Base-by-base conservation (phyloP, 73 alveolate species). In the Breviolum minutum region DNA sequence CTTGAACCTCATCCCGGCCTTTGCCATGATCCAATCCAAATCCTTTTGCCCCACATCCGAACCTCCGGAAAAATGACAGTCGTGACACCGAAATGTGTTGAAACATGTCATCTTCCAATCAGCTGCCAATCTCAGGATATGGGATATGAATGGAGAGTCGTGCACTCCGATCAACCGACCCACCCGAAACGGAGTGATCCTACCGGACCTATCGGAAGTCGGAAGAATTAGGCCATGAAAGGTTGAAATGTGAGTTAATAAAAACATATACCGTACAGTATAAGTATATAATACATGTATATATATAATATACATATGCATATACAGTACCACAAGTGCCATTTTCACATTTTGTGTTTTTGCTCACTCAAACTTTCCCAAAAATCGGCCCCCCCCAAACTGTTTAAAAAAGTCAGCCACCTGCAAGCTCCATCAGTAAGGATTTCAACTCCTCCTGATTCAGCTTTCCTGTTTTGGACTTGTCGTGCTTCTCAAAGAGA, bases 401-500 rank as follows among this genome's bases (percentile, higher is more conserved):
- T 40, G 54, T 40, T 40, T 40, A 3, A n/a, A n/a, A n/a, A n/a
- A n/a, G 54, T 40, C 54, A 40, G 63, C 88, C 64, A 82, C 90
- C 90, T 60, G 93, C 74, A 20, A 84, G 93, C 11, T 84, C 93
- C 61, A 60, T 20, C 74, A 84, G 93, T 61, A 84, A 5, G 54
- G 76, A 54, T 14, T n/a, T 8, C 60, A 84, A 26, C 76, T 84
- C 93, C 74, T 84, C 93, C 54, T 61, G 93, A 60, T 84, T 26
- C 26, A 84, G 93, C 62, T 84, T 84, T 61, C 93, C 93, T 12
- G 93, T 84, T 60, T 84, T 54, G 24, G 93, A 84, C 93, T 60
- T 84, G 93, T 84, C 93, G 93, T 84, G 74, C 76, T 84, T 84
- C 12, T 84, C 93, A 61, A 84, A 84, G n/a, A 84, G 93, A 9